Evolutionary conservation across 371 early-diverging fungal genomes (phyloP), one percentile per base, ranked within the genome.

Genomic region (Agmasoma carcini): DNA sequence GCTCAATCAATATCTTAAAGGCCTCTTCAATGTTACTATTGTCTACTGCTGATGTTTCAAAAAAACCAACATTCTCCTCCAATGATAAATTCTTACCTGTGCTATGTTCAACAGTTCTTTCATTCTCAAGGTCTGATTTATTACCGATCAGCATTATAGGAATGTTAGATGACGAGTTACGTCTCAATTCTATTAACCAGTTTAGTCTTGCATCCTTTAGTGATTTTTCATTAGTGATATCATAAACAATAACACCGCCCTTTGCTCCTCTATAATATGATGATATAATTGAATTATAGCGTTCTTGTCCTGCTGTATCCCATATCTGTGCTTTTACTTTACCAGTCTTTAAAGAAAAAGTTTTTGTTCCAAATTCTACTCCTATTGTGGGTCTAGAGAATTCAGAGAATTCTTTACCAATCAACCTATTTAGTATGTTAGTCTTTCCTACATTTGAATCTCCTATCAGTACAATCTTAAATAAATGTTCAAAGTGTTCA

Each of bases 381-480:
- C 96, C 97, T 72, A 96, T 96, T 57, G 99, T 96, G 34, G 96
- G 89, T 72, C 91, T 92, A 48, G 90, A 87, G 64, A 89, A 90
- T 61, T 88, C 73, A 74, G 84, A 86, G 79, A 93, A 95, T 72
- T 89, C 90, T 76, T 92, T 86, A 54, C 88, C 81, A 20, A 94
- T 91, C 73, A 96, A 91, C 63, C 91, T 82, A 58, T 87, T 82
- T 54, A 98, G 81, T 23, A 98, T 83, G 76, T 94, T 94, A 67
- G 95, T 92, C 76, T 98, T 98, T 58, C 99, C 99, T 63, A 93
- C 95, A 30, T 93, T 90, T 14, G 93, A 90, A 75, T 98, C 96
- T 43, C 98, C 98, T 78, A 96, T 93, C 51, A 98, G 80, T 11
- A 96, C 96, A 75, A 94, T 92, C 86, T 79, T 78, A 63, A 78